phyloP scores from a whole-genome alignment of 2,329 filamentous ascomycete species.

The Thyridium curvatum region DNA sequence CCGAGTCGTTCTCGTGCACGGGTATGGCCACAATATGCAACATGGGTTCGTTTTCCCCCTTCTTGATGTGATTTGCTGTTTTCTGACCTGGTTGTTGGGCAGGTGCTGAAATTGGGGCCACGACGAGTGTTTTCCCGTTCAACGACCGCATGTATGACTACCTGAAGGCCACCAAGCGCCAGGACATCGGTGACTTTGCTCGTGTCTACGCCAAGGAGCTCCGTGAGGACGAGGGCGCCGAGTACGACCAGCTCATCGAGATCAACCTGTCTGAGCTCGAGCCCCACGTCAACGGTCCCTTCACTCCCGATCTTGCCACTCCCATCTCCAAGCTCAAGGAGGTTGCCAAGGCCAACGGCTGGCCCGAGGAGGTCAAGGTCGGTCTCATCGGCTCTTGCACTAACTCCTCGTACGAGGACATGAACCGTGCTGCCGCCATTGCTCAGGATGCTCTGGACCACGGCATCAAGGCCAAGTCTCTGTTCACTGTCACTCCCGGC shows the following conservation, averaged over 20 bases:
- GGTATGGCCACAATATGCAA: conserved; percentile 80
- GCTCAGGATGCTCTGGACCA: conserved; percentile 86
- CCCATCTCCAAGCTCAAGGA: conserved; percentile 97
- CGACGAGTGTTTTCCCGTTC: conserved; percentile 94
- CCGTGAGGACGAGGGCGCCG: conserved; percentile 77
- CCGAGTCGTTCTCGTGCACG: conserved; percentile 68
- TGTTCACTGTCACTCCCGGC: conserved; percentile 93
- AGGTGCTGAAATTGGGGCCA: conserved; percentile 69
- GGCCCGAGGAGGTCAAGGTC: conserved; percentile 95
- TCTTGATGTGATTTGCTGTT: not conserved
- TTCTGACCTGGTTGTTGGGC: not conserved
- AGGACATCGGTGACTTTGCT: conserved; percentile 84
- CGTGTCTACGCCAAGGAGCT: conserved; percentile 80
- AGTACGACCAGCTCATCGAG: conserved; percentile 95
- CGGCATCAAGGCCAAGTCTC: conserved; percentile 86
- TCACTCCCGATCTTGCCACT: conserved; percentile 96
- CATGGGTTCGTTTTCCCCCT: conserved; percentile 42
- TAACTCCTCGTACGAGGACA: conserved; percentile 81
- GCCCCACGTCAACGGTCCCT: conserved; percentile 97
- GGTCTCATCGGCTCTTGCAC: conserved; percentile 98
- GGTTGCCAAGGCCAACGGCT: conserved; percentile 87
- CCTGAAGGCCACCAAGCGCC: conserved; percentile 83
- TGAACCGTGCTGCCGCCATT: conserved; percentile 88
- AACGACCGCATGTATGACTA: conserved; percentile 98
- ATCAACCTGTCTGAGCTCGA: conserved; percentile 93